Conservation (phyloP, 2,329 filamentous ascomycete genomes). For the Chaetomium globosum region DNA sequence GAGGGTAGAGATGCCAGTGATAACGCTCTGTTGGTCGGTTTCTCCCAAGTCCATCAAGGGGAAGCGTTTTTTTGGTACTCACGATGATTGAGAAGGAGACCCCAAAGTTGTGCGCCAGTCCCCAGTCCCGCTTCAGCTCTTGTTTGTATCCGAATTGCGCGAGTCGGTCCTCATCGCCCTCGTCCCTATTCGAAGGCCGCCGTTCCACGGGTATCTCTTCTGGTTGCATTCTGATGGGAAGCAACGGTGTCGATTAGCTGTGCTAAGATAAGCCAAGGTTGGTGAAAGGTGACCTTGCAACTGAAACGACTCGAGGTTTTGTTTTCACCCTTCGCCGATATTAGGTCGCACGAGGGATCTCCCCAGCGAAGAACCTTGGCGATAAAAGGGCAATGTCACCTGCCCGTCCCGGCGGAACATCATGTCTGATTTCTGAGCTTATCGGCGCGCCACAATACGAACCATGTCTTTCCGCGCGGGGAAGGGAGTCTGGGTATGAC, state of each 20-base stretch:
- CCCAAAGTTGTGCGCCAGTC: slow-evolving; percentile 62
- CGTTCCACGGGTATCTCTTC: slow-evolving; percentile 33
- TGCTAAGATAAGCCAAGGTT: no score
- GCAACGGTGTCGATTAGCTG: no score
- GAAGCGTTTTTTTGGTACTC: slow-evolving; percentile 35
- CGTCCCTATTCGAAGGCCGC: slow-evolving; percentile 36
- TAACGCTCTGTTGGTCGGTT: slow-evolving; percentile 53
- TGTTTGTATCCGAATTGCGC: slow-evolving; percentile 63
- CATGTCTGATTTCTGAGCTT: not conserved
- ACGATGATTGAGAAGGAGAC: slow-evolving; percentile 62
- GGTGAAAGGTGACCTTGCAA: not conserved
- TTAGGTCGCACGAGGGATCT: not conserved
- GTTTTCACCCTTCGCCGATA: not conserved
- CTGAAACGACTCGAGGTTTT: not conserved
- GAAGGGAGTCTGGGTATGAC: not conserved
- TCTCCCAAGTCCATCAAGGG: not conserved
- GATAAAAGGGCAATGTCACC: not conserved
- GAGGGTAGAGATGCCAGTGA: slow-evolving; percentile 62
- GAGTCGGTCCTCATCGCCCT: slow-evolving; percentile 54
- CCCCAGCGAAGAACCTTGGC: not conserved
- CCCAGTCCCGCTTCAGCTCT: slow-evolving; percentile 61
- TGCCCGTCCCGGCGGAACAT: not conserved
- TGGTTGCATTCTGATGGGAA: no score
- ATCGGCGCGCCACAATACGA: not conserved
- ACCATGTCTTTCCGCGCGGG: not conserved